Evolutionary conservation across 345 rosid genomes (phyloP), one percentile per base, ranked within the genome.

Genomic region (Ceriops decandra): DNA sequence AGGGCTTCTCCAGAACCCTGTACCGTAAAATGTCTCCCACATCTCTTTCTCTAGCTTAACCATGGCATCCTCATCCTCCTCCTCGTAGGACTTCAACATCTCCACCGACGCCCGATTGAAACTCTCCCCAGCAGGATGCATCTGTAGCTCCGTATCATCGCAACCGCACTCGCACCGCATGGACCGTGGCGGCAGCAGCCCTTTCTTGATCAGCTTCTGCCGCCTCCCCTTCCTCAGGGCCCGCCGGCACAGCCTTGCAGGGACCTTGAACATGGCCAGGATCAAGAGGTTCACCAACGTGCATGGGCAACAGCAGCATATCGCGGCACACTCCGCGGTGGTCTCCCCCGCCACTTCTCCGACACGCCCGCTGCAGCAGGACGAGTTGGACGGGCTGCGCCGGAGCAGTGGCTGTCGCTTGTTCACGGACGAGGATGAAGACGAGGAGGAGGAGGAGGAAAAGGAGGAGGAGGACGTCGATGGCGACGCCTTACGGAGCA

Each of bases 1-100:
- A 16, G 84, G 83, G 63, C 88, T 85, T 70, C 86, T 78, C 86
- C 88, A 82, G 62, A 85, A 85, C 17, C 86, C 88, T 19, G 84
- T 67, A 20, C 80, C 78, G 30, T 76, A 74, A 30, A 85, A 85
- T 7, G 67, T 82, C 10, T 85, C 84, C 86, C 81, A 76, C 84
- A 80, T 85, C 46, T 85, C 88, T n/a, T 82, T 77, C 59, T 85
- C 86, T 63, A 85, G 71, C 75, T 9, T 62, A 26, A 74, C 57
- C 74, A 78, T 76, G 28, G 62, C 64, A 9, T 76, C 79, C 17
- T 32, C 68, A 0, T 57, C 72, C 26, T 60, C 77, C 49, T 67
- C 73, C 64, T 60, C 69, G 59, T 28, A 15, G 54, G 52, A 19
- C 67, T 57, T 21, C 49, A 56, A 56, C 57, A 22, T 32, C 59